phyloP scores from a whole-genome alignment of 129 eudicot species.

The Silybum marianum region DNA sequence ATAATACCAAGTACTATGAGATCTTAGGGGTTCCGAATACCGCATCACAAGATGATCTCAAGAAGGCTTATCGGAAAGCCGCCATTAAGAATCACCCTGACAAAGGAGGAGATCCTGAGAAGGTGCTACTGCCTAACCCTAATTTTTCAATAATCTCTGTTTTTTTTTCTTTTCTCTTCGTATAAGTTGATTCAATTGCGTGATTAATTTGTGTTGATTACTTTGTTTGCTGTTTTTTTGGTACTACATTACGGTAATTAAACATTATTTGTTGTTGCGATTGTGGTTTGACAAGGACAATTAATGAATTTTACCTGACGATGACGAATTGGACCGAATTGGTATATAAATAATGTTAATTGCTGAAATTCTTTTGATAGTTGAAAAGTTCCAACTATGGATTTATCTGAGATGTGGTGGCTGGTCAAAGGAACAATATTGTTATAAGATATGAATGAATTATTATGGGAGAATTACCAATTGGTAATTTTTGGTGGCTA shows the following conservation, averaged over 20 bases:
- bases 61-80: slow-evolving; percentile 81
- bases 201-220: not conserved
- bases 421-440: not conserved
- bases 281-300: not conserved
- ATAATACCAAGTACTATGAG: slow-evolving; percentile 74
- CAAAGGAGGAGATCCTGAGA: slow-evolving; percentile 85
- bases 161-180: not conserved
- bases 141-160: not conserved
- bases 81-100: slow-evolving; percentile 86
- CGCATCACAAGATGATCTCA: slow-evolving; percentile 72
- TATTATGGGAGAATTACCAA: not conserved
- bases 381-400: not conserved
- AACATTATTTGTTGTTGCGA: not conserved
- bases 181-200: not conserved
- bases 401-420: not conserved
- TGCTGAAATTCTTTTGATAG: not conserved
- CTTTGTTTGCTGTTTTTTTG: not conserved
- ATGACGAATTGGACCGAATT: not conserved
- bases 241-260: not conserved
- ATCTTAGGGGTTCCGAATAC: slow-evolving; percentile 67
- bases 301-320: not conserved
- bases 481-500: not conserved
- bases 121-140: slow-evolving; percentile 40
- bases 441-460: not conserved
- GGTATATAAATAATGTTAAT: not conserved